These are phyloP conservation scores for Calocybe indica DNA, from an alignment of 768 basidiomycete genomes.

Conservation along the genomic window DNA sequence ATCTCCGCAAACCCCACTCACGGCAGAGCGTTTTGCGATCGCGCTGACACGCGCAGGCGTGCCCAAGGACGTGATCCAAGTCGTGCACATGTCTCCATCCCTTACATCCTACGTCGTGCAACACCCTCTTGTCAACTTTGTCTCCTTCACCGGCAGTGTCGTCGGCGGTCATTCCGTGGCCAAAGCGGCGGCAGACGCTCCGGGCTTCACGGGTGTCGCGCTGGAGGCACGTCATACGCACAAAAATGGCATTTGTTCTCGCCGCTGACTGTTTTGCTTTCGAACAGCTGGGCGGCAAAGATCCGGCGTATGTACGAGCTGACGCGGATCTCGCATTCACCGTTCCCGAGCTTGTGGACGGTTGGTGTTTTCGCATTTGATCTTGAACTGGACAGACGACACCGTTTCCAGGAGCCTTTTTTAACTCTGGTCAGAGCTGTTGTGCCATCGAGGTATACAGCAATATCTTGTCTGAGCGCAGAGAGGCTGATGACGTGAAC, in stretches of 20 bases:
- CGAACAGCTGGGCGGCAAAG: slow-evolving; percentile 87
- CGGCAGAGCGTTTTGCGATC: slow-evolving; percentile 71
- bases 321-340: slow-evolving; percentile 86
- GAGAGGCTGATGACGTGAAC: not conserved
- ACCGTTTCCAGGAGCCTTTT: slow-evolving; percentile 65
- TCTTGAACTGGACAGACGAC: not conserved
- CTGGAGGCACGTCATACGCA: slow-evolving; percentile 53
- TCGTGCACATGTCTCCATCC: slow-evolving; percentile 64
- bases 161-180: slow-evolving; percentile 70
- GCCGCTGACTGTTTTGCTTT: not conserved
- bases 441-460: slow-evolving; percentile 78
- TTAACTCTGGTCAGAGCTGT: slow-evolving; percentile 98
- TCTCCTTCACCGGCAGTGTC: slow-evolving; percentile 89
- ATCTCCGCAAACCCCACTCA: slow-evolving; percentile 91
- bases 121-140: slow-evolving; percentile 68
- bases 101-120: slow-evolving; percentile 56
- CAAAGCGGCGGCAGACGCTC: slow-evolving; percentile 55
- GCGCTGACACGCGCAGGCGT: slow-evolving; percentile 75
- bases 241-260: not conserved
- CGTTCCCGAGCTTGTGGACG: slow-evolving; percentile 84
- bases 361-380: slow-evolving; percentile 27
- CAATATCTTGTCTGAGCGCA: not conserved
- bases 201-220: slow-evolving; percentile 80
- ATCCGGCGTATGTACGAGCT: slow-evolving; percentile 89
- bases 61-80: slow-evolving; percentile 67